Conservation (phyloP, 768 basidiomycete species). For the Scleroderma citrinum region DNA sequence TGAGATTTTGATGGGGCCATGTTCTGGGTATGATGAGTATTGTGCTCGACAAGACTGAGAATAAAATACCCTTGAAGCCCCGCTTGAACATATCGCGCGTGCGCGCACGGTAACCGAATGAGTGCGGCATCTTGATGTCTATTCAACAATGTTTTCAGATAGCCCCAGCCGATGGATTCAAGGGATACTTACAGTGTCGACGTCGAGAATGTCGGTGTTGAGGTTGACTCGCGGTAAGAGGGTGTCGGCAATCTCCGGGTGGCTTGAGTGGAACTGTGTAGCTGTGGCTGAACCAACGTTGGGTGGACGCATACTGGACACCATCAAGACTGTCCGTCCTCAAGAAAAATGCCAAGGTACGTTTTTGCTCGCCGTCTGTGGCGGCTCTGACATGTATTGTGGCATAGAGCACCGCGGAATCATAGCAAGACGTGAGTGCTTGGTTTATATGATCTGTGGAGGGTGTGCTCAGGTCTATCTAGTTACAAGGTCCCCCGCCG, state of each 20-base stretch:
- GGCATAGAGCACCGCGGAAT: constrained; percentile 81
- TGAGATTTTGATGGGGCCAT: constrained; percentile 85
- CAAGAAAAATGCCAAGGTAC: constrained; percentile 85
- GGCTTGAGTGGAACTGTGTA: constrained; percentile 61
- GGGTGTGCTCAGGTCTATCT: constrained; percentile 55
- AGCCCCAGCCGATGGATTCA: too few species aligned
- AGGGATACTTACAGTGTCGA: too few species aligned
- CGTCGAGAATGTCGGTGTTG: constrained; percentile 44
- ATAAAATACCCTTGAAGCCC: constrained; percentile 83
- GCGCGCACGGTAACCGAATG: constrained; percentile 99
- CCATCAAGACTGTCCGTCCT: constrained; percentile 35
- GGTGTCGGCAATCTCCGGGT: constrained; percentile 54
- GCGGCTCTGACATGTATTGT: constrained; percentile 29
- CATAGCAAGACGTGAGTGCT: constrained; percentile 89
- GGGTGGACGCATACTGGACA: constrained; percentile 19
- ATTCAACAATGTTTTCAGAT: constrained; percentile 7
- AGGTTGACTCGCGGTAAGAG: constrained; percentile 27
- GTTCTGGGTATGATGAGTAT: constrained; percentile 45
- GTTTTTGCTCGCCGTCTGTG: constrained; percentile 8
- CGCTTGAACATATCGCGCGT: constrained; percentile 99
- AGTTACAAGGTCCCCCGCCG: constrained; percentile 99
- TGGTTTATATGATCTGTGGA: constrained; percentile 51
- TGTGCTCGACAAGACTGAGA: constrained; percentile 8
- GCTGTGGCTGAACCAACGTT: constrained; percentile 46
- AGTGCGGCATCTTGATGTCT: constrained; percentile 96